Evolutionary conservation across 2,329 filamentous ascomycete genomes (phyloP), one percentile per base, ranked within the genome.

Genomic region (Pyrenophora tritici-repentis): DNA sequence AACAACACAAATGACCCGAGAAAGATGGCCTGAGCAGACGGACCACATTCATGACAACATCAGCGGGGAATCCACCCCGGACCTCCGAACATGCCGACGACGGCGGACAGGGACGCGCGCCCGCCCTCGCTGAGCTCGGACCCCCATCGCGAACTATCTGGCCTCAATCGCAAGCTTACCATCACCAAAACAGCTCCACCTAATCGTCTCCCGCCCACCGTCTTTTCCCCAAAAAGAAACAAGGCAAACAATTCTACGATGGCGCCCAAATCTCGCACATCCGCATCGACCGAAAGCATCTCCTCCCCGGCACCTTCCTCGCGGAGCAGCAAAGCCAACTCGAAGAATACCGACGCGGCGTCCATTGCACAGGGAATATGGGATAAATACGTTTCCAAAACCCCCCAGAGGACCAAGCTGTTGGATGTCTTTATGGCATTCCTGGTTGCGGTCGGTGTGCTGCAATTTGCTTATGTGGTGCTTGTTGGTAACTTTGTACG

Each of bases 381-480:
- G 83, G 79, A 86, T 64, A 86, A 90, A 75, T 99, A 99, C 76
- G 73, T 87, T 47, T 79, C 87, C 62, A 82, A 86, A 63, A 99
- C 94, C 37, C 86, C 93, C 39, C 92, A 96, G 81, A 86, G 93
- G 57, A 93, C 88, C 40, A 94, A 96, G 83, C 83, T 99, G 55
- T 83, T 97, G 56, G 94, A 99, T 74, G 83, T 84, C 31, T 99
- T 99, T 75, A 86, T 99, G 84, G 84, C 76, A 3, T 99, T 97
- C 74, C 79, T 99, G 52, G 85, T 94, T 17, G 81, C 87, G 1
- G 90, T 96, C 4, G 94, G 91, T 42, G 90, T 79, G n/a, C 74
- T 97, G 66, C 94, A 99, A 76, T 97, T 99, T 75, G 73, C 89
- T 53, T 99, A 99, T 77, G 97, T 93, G 73, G 80, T 97, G 48